Percentiles rank a stretch among this genome's conserved stretches.
Evolutionary conservation across 805 yeast species (phyloP).

Genomic region (Barnettozyma californica): DNA sequence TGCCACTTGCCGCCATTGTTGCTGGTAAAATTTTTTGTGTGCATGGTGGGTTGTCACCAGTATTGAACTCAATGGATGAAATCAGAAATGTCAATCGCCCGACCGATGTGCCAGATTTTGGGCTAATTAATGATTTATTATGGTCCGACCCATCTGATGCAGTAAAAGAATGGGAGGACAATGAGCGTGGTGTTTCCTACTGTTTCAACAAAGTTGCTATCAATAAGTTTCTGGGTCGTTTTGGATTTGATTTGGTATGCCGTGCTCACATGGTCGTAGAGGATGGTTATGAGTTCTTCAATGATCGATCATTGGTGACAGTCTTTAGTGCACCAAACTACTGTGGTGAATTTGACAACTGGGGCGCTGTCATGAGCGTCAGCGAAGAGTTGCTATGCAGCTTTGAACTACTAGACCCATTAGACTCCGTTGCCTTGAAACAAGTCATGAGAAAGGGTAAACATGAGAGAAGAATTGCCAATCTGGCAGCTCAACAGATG

Average conservation of each 20-base stretch:
- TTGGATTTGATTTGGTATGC: conserved; percentile 96
- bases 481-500: conserved; percentile 23
- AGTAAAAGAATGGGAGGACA: conserved; percentile 97
- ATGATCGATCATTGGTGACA: conserved; percentile 93
- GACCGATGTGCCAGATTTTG: conserved; percentile 97
- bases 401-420: conserved; percentile 88
- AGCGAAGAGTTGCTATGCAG: conserved; percentile 88
- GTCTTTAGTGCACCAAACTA: conserved; percentile 95
- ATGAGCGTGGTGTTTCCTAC: conserved; percentile 97
- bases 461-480: conserved; percentile 71
- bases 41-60: conserved; percentile 99
- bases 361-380: conserved; percentile 99
- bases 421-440: conserved; percentile 87
- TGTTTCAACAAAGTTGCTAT: conserved; percentile 99
- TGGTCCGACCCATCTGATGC: conserved; percentile 99
- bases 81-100: conserved; percentile 99
- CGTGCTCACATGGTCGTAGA: conserved; percentile 99
- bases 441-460: conserved; percentile 94
- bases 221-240: conserved; percentile 89
- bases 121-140: conserved; percentile 87
- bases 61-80: conserved; percentile 96
- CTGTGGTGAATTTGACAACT: conserved; percentile 60
- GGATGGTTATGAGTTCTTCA: conserved; percentile 96
- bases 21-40: conserved; percentile 97
- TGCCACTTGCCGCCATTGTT: conserved; percentile 96